Conservation (phyloP, 2,329 filamentous ascomycete species). For the Calonectria hawksworthii region DNA sequence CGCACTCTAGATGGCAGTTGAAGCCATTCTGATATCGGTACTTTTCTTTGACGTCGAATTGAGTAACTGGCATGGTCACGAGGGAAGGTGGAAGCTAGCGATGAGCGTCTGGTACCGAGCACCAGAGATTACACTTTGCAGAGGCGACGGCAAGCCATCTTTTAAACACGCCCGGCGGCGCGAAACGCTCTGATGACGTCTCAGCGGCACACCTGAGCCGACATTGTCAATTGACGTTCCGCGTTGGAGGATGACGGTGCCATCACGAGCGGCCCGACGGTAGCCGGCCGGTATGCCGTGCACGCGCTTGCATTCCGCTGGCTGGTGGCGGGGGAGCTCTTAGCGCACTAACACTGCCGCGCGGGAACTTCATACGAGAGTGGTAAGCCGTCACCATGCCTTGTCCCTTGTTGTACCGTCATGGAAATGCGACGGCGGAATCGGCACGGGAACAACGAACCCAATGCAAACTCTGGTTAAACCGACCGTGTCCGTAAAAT, state of each 20-base stretch:
- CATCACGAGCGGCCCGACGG: slow-evolving; percentile 44
- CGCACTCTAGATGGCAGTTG: slow-evolving; percentile 81
- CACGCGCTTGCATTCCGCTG: slow-evolving; percentile 42
- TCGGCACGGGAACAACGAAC: background rate
- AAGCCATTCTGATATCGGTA: slow-evolving; percentile 88
- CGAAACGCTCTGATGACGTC: slow-evolving; percentile 40
- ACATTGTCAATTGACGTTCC: slow-evolving; percentile 36
- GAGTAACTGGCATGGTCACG: slow-evolving; percentile 63
- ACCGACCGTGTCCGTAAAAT: background rate
- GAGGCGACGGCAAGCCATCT: slow-evolving; percentile 31
- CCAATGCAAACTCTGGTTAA: slow-evolving; percentile 1
- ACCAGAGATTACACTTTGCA: slow-evolving; percentile 7
- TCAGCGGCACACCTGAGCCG: slow-evolving; percentile 39
- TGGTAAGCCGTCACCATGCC: slow-evolving; percentile 8
- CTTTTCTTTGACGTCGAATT: slow-evolving; percentile 64
- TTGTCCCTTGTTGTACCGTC: slow-evolving; percentile 7
- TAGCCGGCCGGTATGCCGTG: slow-evolving; percentile 46
- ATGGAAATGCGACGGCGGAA: slow-evolving; percentile 4
- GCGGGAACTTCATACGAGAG: no score
- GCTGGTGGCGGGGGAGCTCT: background rate
- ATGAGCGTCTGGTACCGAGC: slow-evolving; percentile 19
- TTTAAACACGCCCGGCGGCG: slow-evolving; percentile 40
- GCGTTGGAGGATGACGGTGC: slow-evolving; percentile 33
- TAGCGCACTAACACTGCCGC: slow-evolving; percentile 20
- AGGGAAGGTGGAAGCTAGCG: background rate